Percentiles rank a stretch among this genome's conserved stretches.
Conservation (phyloP, 345 rosid genomes). For the Microthlaspi erraticum region DNA sequence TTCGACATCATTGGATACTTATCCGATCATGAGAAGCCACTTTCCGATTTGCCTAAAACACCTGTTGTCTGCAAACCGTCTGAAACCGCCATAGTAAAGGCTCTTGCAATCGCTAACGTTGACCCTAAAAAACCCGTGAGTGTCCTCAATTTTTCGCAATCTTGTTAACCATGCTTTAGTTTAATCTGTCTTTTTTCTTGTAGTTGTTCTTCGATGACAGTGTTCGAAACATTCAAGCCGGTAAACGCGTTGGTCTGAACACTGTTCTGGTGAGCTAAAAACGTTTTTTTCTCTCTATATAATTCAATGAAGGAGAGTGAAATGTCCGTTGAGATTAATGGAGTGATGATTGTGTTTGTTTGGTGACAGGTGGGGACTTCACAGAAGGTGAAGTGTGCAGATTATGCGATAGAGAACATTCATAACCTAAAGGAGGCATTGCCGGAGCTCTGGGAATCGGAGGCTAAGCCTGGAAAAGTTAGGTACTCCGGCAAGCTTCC, state of each 20-base stretch:
- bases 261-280: slow-evolving; percentile 65
- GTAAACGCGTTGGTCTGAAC: slow-evolving; percentile 70
- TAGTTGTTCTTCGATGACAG: slow-evolving; percentile 81
- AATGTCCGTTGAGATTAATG: neutral
- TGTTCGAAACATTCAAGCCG: slow-evolving; percentile 84
- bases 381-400: slow-evolving; percentile 56
- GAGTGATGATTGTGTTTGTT: slow-evolving; percentile 3
- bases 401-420: slow-evolving; percentile 40
- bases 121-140: slow-evolving; percentile 78
- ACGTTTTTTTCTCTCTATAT: neutral
- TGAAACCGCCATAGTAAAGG: slow-evolving; percentile 60
- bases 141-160: neutral
- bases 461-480: too few species aligned
- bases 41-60: slow-evolving; percentile 57
- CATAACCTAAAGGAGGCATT: slow-evolving; percentile 47
- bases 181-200: neutral
- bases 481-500: slow-evolving; percentile 59
- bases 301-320: neutral
- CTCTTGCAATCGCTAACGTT: slow-evolving; percentile 67
- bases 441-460: slow-evolving; percentile 45
- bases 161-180: neutral
- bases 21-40: slow-evolving; percentile 28
- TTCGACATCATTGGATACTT: slow-evolving; percentile 69
- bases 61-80: slow-evolving; percentile 82
- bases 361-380: slow-evolving; percentile 65